Evolutionary conservation across 805 yeast genomes (phyloP).

Genomic region (Naumovozyma dairenensis): DNA sequence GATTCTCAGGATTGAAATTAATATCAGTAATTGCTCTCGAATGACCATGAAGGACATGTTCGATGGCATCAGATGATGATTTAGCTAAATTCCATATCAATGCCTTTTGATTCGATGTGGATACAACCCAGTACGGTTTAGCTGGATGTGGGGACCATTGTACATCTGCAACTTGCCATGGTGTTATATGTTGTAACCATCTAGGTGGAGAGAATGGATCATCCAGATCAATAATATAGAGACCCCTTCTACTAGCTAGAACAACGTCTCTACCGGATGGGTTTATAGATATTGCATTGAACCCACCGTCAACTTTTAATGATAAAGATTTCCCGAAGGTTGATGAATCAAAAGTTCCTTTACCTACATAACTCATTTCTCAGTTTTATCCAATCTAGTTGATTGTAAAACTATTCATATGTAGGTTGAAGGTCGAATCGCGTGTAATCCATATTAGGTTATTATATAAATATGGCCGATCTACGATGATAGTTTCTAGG

Average conservation of each 20-base stretch:
- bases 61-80: conserved; percentile 62
- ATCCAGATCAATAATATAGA: conserved; percentile 83
- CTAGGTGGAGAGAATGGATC: conserved; percentile 94
- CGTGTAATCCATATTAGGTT: too few species aligned
- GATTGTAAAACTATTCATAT: too few species aligned
- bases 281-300: conserved; percentile 80
- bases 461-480: too few species aligned
- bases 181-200: conserved; percentile 82
- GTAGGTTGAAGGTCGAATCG: too few species aligned
- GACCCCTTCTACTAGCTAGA: conserved; percentile 70
- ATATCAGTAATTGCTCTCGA: conserved; percentile 92
- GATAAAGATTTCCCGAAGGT: conserved; percentile 79
- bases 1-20: conserved; percentile 79
- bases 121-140: conserved; percentile 83
- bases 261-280: conserved; percentile 93
- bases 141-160: conserved; percentile 93
- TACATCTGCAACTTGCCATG: conserved; percentile 98
- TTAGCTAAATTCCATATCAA: conserved; percentile 85
- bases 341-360: conserved; percentile 34
- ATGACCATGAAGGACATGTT: conserved; percentile 82
- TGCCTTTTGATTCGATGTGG: conserved; percentile 93
- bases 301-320: conserved; percentile 80
- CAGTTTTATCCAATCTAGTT: too few species aligned
- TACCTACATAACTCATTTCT: conserved; percentile 8
- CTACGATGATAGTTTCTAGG: too few species aligned